Conservation (phyloP, 1,284 basidiomycete genomes). For the Fistulina hepatica region DNA sequence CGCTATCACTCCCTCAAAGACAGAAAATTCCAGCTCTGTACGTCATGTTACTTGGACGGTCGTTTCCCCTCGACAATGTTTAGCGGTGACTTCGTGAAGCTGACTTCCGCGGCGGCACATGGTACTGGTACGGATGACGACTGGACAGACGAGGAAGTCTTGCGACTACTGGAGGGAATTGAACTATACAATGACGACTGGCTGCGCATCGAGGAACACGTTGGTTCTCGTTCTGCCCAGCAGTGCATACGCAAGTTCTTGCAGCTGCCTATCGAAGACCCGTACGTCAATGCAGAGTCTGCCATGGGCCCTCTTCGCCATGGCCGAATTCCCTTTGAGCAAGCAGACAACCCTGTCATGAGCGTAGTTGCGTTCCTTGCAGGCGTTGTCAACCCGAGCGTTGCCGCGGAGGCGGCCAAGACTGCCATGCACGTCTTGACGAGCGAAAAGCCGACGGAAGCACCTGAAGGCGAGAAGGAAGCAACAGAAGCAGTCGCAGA, state of each 20-base stretch:
- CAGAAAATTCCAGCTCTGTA: slow-evolving; percentile 84
- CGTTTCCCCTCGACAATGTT: slow-evolving; percentile 96
- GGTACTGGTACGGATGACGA: slow-evolving; percentile 46
- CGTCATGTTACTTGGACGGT: slow-evolving; percentile 89
- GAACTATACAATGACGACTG: slow-evolving; percentile 99
- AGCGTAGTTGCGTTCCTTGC: slow-evolving; percentile 96
- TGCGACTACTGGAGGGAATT: slow-evolving; percentile 85
- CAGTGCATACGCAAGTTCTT: slow-evolving; percentile 96
- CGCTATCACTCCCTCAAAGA: slow-evolving; percentile 92
- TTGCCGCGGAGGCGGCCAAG: slow-evolving; percentile 91
- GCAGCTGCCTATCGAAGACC: slow-evolving; percentile 93
- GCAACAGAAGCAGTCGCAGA: slow-evolving; percentile 21
- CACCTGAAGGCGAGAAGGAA: slow-evolving; percentile 26
- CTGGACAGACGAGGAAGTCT: slow-evolving; percentile 89
- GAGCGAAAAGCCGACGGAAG: slow-evolving; percentile 33
- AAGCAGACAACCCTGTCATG: slow-evolving; percentile 97
- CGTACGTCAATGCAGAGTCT: slow-evolving; percentile 66
- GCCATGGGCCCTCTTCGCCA: slow-evolving; percentile 76
- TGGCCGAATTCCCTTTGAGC: slow-evolving; percentile 79
- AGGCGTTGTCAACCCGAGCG: slow-evolving; percentile 81
- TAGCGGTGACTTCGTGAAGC: slow-evolving; percentile 94
- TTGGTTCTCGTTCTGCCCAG: slow-evolving; percentile 83
- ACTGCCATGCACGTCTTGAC: slow-evolving; percentile 77
- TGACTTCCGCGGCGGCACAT: slow-evolving; percentile 47
- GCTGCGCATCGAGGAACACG: slow-evolving; percentile 86